phyloP scores from a whole-genome alignment of 345 rosid genomes.

The Citrus hindsii region DNA sequence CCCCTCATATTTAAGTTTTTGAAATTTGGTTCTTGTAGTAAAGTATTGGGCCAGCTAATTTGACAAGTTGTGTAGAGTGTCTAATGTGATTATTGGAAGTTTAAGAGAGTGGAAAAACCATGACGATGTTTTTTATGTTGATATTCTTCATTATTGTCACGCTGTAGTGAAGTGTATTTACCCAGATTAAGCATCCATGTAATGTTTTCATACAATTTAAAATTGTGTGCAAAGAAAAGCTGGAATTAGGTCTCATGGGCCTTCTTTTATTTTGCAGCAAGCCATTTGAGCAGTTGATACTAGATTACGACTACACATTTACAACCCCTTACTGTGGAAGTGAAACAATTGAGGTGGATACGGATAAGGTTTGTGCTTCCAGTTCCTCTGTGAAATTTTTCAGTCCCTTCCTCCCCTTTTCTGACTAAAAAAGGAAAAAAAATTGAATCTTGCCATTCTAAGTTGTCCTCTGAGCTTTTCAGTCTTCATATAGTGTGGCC shows the following conservation, averaged over 20 bases:
- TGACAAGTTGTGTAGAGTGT: background rate
- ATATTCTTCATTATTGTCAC: background rate
- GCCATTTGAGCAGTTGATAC: slow-evolving; percentile 85
- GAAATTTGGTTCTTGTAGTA: background rate
- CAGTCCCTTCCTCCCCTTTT: background rate
- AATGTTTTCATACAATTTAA: background rate
- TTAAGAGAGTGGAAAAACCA: background rate
- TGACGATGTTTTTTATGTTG: background rate
- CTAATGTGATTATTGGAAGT: background rate
- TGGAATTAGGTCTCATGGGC: background rate
- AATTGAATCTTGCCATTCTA: slow-evolving; percentile 2
- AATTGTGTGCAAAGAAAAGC: background rate
- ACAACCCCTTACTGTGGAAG: slow-evolving; percentile 92
- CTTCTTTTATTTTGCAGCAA: slow-evolving; percentile 59
- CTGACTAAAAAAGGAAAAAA: background rate
- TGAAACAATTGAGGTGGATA: slow-evolving; percentile 46
- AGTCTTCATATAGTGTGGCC: background rate
- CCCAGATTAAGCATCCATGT: background rate
- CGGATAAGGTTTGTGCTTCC: slow-evolving; percentile 37
- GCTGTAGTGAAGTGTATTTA: background rate
- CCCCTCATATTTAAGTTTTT: no score
- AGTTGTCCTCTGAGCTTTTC: background rate
- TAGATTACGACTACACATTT: slow-evolving; percentile 96
- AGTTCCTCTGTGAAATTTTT: background rate
- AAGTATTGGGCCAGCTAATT: background rate